These are phyloP conservation scores for Ceriops decandra DNA, from an alignment of 345 rosid genomes.

Conservation along the genomic window DNA sequence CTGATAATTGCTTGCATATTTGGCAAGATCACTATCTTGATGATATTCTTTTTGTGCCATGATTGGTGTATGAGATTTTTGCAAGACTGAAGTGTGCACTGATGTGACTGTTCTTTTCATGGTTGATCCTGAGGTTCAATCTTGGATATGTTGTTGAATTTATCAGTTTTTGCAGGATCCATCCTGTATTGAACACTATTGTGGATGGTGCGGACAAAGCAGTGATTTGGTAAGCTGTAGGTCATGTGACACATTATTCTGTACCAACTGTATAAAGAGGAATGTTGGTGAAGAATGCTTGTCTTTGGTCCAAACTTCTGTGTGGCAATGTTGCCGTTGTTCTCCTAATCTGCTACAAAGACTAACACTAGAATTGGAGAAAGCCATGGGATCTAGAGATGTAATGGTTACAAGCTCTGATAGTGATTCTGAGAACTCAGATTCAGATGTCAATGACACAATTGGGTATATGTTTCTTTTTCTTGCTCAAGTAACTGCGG, in stretches of 20 bases:
- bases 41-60: too few relatives aligned
- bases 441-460: slow-evolving; percentile 42
- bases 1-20: too few relatives aligned
- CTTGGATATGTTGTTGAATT: slow-evolving; percentile 15
- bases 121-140: not conserved
- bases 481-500: slow-evolving; percentile 1
- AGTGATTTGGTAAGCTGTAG: slow-evolving; percentile 68
- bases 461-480: slow-evolving; percentile 40
- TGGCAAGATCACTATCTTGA: too few relatives aligned
- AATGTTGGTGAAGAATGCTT: slow-evolving; percentile 74
- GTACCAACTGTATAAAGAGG: slow-evolving; percentile 66
- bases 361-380: slow-evolving; percentile 63
- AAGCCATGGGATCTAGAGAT: slow-evolving; percentile 54
- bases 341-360: slow-evolving; percentile 64
- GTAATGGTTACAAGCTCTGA: slow-evolving; percentile 48
- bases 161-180: slow-evolving; percentile 49
- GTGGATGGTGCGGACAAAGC: slow-evolving; percentile 87
- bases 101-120: not conserved
- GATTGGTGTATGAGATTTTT: not conserved
- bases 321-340: slow-evolving; percentile 89
- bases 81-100: not conserved
- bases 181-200: slow-evolving; percentile 61
- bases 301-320: slow-evolving; percentile 54
- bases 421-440: slow-evolving; percentile 65
- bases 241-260: slow-evolving; percentile 70